Base-by-base conservation (phyloP, 1,139 yeast genomes). In the Chernovozyma sophiae-reginae region DNA sequence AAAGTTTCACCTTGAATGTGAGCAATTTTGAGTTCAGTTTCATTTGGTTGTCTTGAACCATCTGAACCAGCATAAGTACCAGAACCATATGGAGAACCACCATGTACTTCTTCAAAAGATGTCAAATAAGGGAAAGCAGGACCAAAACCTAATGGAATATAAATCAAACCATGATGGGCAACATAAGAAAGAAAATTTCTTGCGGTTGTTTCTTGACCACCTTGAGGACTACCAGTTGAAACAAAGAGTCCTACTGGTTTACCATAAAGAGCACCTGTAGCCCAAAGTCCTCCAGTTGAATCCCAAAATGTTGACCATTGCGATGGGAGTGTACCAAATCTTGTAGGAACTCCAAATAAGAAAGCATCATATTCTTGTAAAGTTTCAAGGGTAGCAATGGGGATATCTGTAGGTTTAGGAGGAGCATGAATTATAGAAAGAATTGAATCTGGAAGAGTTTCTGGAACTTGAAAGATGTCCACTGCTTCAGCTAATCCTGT, bases 51-150 rank as follows among this genome's bases (percentile, higher is more conserved):
- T 61, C 74, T 68, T 12, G 74, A 62, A 36, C 79, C 79, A 49
- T 71, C 77, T 19, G 60, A 44, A 37, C 69, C 74, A 29, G 79
- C 76, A 42, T 58, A 54, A 14, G 72, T 55, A 44, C 77, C 77
- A 17, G 79, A 68, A 52, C 79, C 79, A 65, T 70, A 74, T 24
- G 79, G 65, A 37, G 75, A 59, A 40, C 68, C 68, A 45, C 78
- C 78, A 42, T 67, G 74, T 30, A 58, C 53, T 48, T 68, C 74
- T 1, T 58, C 59, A 29, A 67, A 40, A 41, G 55, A 55, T 30
- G 70, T 49, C 33, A 68, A 44, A 28, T 58, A 56, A 12, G 59
- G 57, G 49, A 62, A 66, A 3, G 65, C 66, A 5, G 47, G 34
- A 13, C 55, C 68, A 49, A 60, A 71, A 41, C 79, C 79, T 44